Conservation (phyloP, 345 rosid species). For the Hypericum androsaemum region DNA sequence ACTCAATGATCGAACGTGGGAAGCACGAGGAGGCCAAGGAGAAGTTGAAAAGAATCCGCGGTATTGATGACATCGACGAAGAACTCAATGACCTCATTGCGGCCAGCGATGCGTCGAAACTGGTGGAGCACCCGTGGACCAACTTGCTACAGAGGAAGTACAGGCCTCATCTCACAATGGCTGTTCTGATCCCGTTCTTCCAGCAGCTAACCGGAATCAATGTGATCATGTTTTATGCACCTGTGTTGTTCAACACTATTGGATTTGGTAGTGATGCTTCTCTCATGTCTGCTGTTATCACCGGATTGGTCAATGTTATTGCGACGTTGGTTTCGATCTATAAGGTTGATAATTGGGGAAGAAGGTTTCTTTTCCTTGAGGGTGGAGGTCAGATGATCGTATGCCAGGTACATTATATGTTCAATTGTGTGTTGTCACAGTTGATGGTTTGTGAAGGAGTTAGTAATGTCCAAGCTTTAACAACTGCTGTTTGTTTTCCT, state of each 20-base stretch:
- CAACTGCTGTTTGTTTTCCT: too few species aligned
- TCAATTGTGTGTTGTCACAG: not conserved
- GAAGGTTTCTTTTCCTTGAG: conserved; percentile 70
- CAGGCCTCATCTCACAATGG: conserved; percentile 74
- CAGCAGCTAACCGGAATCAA: conserved; percentile 86
- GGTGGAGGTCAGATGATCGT: conserved; percentile 82
- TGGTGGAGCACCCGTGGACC: conserved; percentile 70
- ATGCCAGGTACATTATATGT: conserved; percentile 47
- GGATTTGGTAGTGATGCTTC: conserved; percentile 61
- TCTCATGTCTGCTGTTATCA: conserved; percentile 76
- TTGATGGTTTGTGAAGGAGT: not conserved
- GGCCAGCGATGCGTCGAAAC: conserved; percentile 66
- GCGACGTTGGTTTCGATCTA: conserved; percentile 71
- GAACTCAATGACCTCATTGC: conserved; percentile 64
- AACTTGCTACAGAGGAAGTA: conserved; percentile 73
- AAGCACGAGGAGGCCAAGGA: conserved; percentile 44
- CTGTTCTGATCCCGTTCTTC: conserved; percentile 64
- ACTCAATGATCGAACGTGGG: conserved; percentile 92
- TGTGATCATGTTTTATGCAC: conserved; percentile 86
- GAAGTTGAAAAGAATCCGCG: conserved; percentile 58
- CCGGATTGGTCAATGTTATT: conserved; percentile 51
- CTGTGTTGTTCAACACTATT: conserved; percentile 70
- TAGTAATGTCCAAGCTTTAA: not conserved
- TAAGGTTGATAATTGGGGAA: conserved; percentile 79
- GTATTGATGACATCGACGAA: conserved; percentile 58